Percentiles rank a stretch among this genome's conserved stretches.
These are phyloP conservation scores for Acacia melanoxylon DNA, from an alignment of 306 rosid genomes.

Conservation along the genomic window DNA sequence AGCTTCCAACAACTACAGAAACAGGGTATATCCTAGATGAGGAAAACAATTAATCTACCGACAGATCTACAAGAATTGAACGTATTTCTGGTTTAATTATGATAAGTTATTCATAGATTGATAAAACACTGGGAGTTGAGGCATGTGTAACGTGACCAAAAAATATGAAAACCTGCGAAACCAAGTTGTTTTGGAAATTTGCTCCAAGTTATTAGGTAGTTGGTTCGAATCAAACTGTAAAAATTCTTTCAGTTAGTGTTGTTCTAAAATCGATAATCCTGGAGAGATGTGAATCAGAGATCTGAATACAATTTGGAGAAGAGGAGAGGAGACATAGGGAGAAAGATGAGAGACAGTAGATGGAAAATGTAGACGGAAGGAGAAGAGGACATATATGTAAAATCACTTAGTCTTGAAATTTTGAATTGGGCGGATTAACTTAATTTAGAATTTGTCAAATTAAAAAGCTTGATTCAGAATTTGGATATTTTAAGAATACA, in stretches of 20 bases:
- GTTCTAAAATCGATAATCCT: too few relatives aligned
- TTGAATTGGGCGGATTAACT: too few relatives aligned
- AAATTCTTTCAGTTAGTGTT: slow-evolving; percentile 43
- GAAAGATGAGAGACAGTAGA: too few relatives aligned
- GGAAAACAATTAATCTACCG: slow-evolving; percentile 54
- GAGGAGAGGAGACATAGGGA: too few relatives aligned
- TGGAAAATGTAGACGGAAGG: too few relatives aligned
- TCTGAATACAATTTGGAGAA: too few relatives aligned
- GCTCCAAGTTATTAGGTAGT: slow-evolving; percentile 66
- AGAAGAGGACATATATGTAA: too few relatives aligned
- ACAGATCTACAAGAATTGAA: slow-evolving; percentile 40
- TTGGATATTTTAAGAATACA: neutral
- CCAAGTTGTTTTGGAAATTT: slow-evolving; percentile 64
- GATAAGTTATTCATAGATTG: slow-evolving; percentile 20
- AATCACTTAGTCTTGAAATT: too few relatives aligned
- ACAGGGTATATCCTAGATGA: slow-evolving; percentile 67
- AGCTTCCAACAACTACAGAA: slow-evolving; percentile 80
- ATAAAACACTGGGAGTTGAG: slow-evolving; percentile 51
- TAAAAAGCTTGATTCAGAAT: too few relatives aligned
- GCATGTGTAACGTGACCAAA: slow-evolving; percentile 48
- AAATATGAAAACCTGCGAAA: slow-evolving; percentile 55
- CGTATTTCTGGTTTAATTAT: slow-evolving; percentile 4
- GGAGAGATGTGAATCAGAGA: too few relatives aligned
- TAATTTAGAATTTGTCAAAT: too few relatives aligned
- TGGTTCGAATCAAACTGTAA: slow-evolving; percentile 63